Percentiles rank a stretch among this genome's conserved stretches.
Evolutionary conservation across 345 rosid species (phyloP).

Genomic region (Populus tremula): DNA sequence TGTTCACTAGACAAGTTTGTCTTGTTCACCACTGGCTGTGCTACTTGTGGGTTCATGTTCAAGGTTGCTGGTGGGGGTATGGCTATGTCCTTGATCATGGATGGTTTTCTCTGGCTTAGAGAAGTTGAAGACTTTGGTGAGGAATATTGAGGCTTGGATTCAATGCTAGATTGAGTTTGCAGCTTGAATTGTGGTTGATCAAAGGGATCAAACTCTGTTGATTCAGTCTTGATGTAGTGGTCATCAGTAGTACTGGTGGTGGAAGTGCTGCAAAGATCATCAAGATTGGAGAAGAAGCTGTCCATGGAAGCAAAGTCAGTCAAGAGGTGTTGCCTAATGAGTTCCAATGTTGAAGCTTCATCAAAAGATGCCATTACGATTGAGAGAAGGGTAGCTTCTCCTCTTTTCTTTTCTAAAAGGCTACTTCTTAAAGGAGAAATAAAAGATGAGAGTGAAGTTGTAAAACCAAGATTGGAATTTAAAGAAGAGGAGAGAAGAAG

Average conservation of each 20-base stretch:
- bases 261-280: conserved; percentile 7
- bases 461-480: not conserved
- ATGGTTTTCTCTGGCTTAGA: conserved; percentile 64
- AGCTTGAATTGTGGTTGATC: not conserved
- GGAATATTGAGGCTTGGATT: not conserved
- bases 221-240: conserved; percentile 7
- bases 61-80: conserved; percentile 36
- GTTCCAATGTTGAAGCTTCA: conserved; percentile 52
- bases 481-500: not conserved
- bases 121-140: conserved; percentile 30
- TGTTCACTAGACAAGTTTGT: conserved; percentile 13
- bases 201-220: not conserved
- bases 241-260: not conserved
- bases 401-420: not conserved
- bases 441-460: not conserved
- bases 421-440: not conserved
- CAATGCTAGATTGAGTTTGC: conserved; percentile 1
- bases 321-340: conserved; percentile 62
- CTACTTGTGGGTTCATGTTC: not conserved
- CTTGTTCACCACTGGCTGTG: conserved; percentile 3
- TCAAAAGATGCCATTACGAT: conserved; percentile 22
- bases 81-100: conserved; percentile 36
- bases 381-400: not conserved
- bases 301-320: conserved; percentile 48
- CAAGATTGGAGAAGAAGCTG: conserved; percentile 27